These are phyloP conservation scores for Umbelopsis sp. DNA, from an alignment of 371 early-diverging fungal genomes.

Conservation along the genomic window DNA sequence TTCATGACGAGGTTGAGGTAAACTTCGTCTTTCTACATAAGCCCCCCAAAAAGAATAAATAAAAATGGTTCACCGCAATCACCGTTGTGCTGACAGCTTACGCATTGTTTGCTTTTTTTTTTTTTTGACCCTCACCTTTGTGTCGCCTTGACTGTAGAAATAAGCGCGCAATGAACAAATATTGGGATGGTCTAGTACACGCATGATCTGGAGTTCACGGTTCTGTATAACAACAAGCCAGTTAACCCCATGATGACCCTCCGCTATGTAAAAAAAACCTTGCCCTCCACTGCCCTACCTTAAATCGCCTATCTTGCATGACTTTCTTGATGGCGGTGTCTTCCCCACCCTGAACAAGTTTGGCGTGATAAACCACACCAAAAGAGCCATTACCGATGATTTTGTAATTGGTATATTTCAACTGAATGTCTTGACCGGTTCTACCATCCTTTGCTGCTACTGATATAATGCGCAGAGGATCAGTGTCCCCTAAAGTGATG, in stretches of 20 bases:
- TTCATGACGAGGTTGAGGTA: conserved; percentile 88
- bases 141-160: conserved; percentile 81
- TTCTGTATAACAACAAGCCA: conserved; percentile 52
- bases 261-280: no score
- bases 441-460: conserved; percentile 84
- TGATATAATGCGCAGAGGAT: conserved; percentile 41
- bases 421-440: conserved; percentile 78
- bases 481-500: conserved; percentile 37
- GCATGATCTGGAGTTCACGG: conserved; percentile 92
- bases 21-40: conserved; percentile 71
- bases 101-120: no score
- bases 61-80: background rate
- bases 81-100: background rate
- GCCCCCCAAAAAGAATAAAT: background rate
- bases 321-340: conserved; percentile 95
- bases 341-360: conserved; percentile 78
- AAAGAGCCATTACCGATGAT: conserved; percentile 96
- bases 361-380: conserved; percentile 96
- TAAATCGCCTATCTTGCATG: conserved; percentile 94
- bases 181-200: conserved; percentile 82
- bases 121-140: conserved; percentile 34
- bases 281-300: conserved; percentile 55
- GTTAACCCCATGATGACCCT: background rate
- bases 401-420: conserved; percentile 87
- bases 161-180: conserved; percentile 79